Conservation (phyloP, 345 rosid genomes). For the Erodium maritimum region DNA sequence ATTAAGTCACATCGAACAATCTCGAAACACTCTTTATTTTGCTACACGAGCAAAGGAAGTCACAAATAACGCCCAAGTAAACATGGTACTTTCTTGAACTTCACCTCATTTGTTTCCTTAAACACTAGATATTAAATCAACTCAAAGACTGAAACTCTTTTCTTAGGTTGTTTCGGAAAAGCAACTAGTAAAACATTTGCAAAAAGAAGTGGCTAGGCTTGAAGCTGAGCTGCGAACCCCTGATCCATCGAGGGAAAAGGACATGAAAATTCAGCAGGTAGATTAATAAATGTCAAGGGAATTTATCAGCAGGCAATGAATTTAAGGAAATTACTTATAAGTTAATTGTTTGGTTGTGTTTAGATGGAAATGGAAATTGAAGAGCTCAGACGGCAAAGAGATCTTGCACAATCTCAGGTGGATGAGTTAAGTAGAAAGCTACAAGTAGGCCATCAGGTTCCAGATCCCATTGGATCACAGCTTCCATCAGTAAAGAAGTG, state of each 20-base stretch:
- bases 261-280: conserved; percentile 79
- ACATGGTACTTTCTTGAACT: conserved; percentile 54
- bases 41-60: conserved; percentile 99
- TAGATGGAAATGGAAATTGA: conserved; percentile 97
- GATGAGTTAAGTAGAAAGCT: conserved; percentile 74
- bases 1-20: conserved; percentile 75
- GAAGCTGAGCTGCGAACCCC: conserved; percentile 98
- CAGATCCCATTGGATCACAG: conserved; percentile 42
- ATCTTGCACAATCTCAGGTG: conserved; percentile 64
- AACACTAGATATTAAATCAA: not conserved
- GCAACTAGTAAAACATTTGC: conserved; percentile 94
- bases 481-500: conserved; percentile 72
- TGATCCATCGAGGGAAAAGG: conserved; percentile 74
- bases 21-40: conserved; percentile 88
- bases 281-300: conserved; percentile 36
- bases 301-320: not conserved
- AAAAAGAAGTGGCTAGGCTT: conserved; percentile 94
- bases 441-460: conserved; percentile 53
- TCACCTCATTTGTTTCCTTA: conserved; percentile 17
- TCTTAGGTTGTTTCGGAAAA: conserved; percentile 86
- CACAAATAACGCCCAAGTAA: conserved; percentile 93
- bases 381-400: conserved; percentile 83
- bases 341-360: conserved; percentile 1
- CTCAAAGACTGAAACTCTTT: not conserved
- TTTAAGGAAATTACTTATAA: too few relatives aligned